These are phyloP conservation scores for Apocynum venetum DNA, from an alignment of 257 asterid species.

Conservation along the genomic window DNA sequence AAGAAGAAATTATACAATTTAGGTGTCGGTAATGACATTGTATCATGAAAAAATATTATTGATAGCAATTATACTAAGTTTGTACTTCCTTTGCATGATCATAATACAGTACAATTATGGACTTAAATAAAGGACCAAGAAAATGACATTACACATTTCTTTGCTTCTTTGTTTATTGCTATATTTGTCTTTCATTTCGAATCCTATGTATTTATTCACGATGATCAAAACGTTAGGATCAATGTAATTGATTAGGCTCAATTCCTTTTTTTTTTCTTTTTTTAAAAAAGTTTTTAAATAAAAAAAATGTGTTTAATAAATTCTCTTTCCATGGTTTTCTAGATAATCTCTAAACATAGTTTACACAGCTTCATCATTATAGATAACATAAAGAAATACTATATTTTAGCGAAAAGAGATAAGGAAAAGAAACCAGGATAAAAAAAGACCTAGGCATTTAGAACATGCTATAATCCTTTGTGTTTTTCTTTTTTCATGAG, in stretches of 20 bases:
- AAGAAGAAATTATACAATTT: background rate
- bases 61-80: background rate
- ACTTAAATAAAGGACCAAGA: background rate
- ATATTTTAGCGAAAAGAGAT: no score
- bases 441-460: no score
- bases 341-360: no score
- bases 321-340: no score
- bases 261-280: no score
- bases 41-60: background rate
- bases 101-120: background rate
- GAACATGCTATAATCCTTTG: no score
- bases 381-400: no score
- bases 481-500: no score
- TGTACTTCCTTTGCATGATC: background rate
- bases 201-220: background rate
- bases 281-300: no score
- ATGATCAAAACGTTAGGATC: background rate
- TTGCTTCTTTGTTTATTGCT: background rate
- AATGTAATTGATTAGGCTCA: background rate
- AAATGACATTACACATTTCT: conserved; percentile 1
- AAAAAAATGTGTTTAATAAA: no score
- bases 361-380: no score
- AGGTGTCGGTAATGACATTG: background rate
- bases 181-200: background rate
- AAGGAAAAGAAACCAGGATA: no score